Evolutionary conservation across 208 protist species (phyloP).

Genomic region (Spironucleus salmonicida): DNA sequence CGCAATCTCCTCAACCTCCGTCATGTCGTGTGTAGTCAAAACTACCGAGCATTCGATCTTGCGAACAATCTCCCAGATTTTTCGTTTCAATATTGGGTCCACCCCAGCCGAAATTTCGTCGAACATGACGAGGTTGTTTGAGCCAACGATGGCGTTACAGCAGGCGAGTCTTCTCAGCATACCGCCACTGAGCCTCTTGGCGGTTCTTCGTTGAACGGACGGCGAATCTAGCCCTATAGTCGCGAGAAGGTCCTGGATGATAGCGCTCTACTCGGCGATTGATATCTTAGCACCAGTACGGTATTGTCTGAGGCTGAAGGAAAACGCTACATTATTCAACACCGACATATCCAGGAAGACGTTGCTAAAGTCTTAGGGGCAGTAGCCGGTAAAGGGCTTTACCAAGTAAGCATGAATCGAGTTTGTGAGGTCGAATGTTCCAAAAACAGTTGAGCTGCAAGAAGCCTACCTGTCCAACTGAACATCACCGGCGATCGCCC

Average conservation of each 20-base stretch:
- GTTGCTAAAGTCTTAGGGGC: constrained; percentile 10
- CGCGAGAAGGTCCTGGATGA: background rate
- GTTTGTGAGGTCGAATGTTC: too few relatives aligned
- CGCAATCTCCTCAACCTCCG: background rate
- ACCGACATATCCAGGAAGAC: background rate
- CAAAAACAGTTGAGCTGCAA: too few relatives aligned
- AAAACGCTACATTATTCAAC: background rate
- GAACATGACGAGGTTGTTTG: background rate
- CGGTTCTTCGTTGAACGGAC: background rate
- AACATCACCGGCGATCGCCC: too few relatives aligned
- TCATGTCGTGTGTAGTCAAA: constrained; percentile 4
- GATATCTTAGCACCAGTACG: background rate
- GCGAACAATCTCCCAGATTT: constrained; percentile 1
- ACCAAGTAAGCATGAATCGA: constrained; percentile 25
- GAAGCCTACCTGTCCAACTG: too few relatives aligned
- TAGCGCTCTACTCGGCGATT: background rate
- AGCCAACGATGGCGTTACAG: background rate
- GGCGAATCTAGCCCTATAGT: background rate
- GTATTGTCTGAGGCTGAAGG: too few relatives aligned
- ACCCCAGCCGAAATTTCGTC: constrained; percentile 18
- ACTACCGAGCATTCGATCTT: background rate
- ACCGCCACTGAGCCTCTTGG: background rate
- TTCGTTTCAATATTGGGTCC: constrained; percentile 18
- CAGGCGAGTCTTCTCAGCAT: constrained; percentile 7
- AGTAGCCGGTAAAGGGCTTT: background rate